phyloP scores from a whole-genome alignment of 75 land plant species.

The Selaginella tamariscina region DNA sequence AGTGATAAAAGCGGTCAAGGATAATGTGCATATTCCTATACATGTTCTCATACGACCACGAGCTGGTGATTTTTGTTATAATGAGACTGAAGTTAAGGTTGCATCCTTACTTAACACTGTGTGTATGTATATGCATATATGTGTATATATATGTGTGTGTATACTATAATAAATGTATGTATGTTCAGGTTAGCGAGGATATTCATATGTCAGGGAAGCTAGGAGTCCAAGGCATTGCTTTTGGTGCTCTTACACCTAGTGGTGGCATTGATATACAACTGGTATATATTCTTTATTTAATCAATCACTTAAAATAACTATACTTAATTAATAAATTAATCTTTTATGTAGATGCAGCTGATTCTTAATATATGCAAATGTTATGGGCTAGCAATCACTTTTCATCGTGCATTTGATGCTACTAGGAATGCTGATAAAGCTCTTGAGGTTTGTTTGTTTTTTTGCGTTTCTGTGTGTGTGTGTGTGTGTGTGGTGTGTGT shows the following conservation, averaged over 20 bases:
- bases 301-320: too few species aligned
- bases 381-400: background rate
- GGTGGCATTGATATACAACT: background rate
- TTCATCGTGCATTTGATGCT: constrained; percentile 21
- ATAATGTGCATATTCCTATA: constrained; percentile 12
- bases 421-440: background rate
- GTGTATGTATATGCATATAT: too few species aligned
- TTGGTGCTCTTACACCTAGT: background rate
- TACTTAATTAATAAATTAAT: too few species aligned
- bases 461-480: too few species aligned
- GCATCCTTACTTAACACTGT: background rate
- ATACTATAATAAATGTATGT: too few species aligned
- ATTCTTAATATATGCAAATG: background rate
- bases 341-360: background rate
- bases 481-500: background rate
- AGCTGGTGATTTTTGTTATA: constrained; percentile 17
- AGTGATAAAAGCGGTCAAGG: constrained; percentile 14
- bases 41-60: constrained; percentile 19
- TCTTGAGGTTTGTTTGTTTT: background rate
- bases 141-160: too few species aligned
- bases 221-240: constrained; percentile 11
- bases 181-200: constrained; percentile 1
- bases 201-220: background rate
- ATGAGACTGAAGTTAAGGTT: constrained; percentile 4
- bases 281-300: too few species aligned